Percentiles rank a stretch among this genome's conserved stretches.
These are phyloP conservation scores for Vaccinium vitisidaea DNA, from an alignment of 148 eudicot species.

Conservation along the genomic window DNA sequence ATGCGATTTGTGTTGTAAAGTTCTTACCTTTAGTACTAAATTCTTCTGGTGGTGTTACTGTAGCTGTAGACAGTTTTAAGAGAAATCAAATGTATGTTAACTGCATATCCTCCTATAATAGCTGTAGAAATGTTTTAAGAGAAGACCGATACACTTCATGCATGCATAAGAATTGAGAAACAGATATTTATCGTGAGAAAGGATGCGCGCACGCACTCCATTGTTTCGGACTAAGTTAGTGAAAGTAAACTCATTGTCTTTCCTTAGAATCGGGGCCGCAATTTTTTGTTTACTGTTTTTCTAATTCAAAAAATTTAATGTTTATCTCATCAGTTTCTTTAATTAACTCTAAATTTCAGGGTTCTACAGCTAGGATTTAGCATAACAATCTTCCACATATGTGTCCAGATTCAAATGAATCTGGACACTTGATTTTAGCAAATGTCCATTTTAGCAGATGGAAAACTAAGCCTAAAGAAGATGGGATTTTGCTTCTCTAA, in stretches of 20 bases:
- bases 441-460: too few species aligned
- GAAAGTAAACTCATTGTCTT: background rate
- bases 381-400: background rate
- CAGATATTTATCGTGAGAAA: background rate
- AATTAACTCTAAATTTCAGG: slow-evolving; percentile 11
- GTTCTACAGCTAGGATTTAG: slow-evolving; percentile 9
- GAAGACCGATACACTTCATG: background rate
- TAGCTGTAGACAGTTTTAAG: too few species aligned
- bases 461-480: too few species aligned
- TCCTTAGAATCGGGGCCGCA: background rate
- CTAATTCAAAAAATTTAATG: background rate
- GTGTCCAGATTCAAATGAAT: too few species aligned
- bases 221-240: background rate
- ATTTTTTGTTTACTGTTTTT: background rate
- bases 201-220: background rate
- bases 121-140: background rate
- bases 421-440: too few species aligned
- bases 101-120: background rate
- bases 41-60: too few species aligned
- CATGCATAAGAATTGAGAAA: background rate
- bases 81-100: background rate
- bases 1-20: too few species aligned
- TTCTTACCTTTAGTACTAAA: too few species aligned
- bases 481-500: too few species aligned
- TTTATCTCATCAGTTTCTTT: background rate